These are phyloP conservation scores for Spinacia oleracea DNA, from an alignment of 179 eudicot species.

Conservation along the genomic window DNA sequence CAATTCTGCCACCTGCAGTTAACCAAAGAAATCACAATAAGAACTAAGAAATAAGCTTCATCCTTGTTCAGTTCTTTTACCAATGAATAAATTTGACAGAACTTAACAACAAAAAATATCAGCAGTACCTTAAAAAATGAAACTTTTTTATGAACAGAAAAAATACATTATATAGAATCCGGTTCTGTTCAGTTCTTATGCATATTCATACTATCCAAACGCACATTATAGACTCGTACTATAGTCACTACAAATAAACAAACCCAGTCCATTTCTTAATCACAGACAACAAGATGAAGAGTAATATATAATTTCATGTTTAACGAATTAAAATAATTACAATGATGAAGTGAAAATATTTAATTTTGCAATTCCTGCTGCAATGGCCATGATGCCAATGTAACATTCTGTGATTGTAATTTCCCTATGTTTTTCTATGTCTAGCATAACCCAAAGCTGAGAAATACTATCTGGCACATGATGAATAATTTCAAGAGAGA, in stretches of 20 bases:
- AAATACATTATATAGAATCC: no score
- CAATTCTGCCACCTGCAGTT: no score
- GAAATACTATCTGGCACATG: neutral
- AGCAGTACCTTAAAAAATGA: no score
- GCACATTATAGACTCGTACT: neutral
- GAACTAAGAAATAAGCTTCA: no score
- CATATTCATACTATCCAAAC: neutral
- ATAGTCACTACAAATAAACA: neutral
- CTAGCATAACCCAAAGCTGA: neutral
- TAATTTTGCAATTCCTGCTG: neutral
- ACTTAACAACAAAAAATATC: no score
- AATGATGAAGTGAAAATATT: neutral
- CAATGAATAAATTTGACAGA: no score
- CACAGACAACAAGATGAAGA: neutral
- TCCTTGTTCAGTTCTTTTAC: no score
- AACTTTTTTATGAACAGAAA: no score
- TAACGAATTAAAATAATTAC: neutral
- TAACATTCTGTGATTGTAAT: neutral
- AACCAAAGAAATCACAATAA: no score
- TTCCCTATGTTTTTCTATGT: neutral
- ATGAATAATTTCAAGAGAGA: neutral
- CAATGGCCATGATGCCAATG: neutral
- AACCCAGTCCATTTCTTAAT: neutral
- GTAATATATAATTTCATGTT: neutral
- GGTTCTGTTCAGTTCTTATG: no score